Percentiles rank a stretch among this genome's conserved stretches.
phyloP scores from a whole-genome alignment of 2,329 filamentous ascomycete genomes.

The Furcasterigmium sp. region DNA sequence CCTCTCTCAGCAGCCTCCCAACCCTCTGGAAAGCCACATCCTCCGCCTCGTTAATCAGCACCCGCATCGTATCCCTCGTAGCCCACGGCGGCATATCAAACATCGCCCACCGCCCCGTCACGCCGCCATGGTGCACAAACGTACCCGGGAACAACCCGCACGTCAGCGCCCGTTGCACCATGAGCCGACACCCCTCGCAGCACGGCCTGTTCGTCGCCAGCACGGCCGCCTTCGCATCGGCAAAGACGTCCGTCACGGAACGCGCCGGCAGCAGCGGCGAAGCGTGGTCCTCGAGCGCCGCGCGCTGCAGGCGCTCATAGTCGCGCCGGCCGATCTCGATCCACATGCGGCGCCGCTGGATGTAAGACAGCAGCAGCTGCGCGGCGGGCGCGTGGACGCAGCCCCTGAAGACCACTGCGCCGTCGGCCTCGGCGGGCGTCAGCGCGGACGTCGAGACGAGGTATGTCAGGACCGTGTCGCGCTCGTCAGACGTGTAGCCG shows the following conservation, averaged over 20 bases:
- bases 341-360: neutral
- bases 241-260: neutral
- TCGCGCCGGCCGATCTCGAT: neutral
- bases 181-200: neutral
- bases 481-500: neutral
- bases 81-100: conserved; percentile 1
- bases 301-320: neutral
- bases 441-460: neutral
- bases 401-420: neutral
- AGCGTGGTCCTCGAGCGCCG: neutral
- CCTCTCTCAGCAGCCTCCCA: neutral
- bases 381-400: neutral
- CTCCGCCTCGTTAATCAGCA: neutral
- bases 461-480: neutral
- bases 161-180: neutral
- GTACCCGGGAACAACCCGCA: neutral
- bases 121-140: neutral
- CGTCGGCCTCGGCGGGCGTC: neutral
- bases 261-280: neutral
- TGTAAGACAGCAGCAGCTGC: neutral
- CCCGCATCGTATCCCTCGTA: neutral
- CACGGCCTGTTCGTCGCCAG: neutral
- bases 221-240: neutral
- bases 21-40: neutral
- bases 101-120: neutral